These are phyloP conservation scores for Nannochloropsis oceanica DNA, from an alignment of 108 stramenopile genomes.

Conservation along the genomic window DNA sequence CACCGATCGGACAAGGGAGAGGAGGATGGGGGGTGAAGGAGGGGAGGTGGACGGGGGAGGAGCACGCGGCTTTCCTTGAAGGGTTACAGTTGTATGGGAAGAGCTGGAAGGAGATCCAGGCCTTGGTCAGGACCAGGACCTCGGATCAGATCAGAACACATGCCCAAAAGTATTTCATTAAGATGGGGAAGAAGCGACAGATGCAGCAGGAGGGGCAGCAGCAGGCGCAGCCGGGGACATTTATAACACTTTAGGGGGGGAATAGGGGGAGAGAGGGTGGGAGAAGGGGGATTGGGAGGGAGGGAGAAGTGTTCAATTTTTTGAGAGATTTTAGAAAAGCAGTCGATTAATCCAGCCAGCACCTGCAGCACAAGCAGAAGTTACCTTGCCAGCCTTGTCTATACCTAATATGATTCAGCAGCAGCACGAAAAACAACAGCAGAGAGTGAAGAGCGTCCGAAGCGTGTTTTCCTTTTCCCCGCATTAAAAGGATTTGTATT, in stretches of 20 bases:
- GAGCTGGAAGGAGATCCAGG: neutral
- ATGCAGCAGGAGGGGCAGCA: neutral
- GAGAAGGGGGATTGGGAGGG: neutral
- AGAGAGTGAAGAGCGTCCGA: no score
- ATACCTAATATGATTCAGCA: no score
- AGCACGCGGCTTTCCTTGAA: constrained; percentile 26
- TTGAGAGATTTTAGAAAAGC: neutral
- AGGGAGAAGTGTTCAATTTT: neutral
- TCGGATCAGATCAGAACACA: neutral
- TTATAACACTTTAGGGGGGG: neutral
- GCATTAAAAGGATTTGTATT: no score
- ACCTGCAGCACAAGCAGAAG: neutral
- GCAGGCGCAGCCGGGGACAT: neutral
- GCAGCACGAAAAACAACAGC: no score
- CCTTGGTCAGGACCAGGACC: neutral
- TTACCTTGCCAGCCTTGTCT: neutral
- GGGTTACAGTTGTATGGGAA: constrained; percentile 15
- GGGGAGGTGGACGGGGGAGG: constrained; percentile 28
- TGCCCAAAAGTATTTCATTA: constrained; percentile 3
- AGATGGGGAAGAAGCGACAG: neutral
- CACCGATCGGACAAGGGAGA: neutral
- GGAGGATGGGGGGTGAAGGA: neutral
- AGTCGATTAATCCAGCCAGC: neutral
- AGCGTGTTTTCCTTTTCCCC: no score
- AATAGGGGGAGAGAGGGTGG: neutral